Conservation (phyloP, 805 yeast genomes). For the Zygotorulaspora chibaensis region DNA sequence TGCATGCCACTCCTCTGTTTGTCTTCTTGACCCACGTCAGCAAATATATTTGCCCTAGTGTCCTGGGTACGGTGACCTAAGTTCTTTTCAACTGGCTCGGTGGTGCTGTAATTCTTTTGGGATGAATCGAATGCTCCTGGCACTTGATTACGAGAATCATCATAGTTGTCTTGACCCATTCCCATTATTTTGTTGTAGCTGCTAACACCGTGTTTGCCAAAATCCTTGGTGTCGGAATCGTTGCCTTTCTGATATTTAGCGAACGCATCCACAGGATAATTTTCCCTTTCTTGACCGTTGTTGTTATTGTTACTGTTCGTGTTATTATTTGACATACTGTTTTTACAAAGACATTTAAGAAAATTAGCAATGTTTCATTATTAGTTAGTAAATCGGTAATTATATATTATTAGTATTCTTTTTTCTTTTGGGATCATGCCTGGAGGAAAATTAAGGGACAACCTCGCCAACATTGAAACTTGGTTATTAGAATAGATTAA, state of each 20-base stretch:
- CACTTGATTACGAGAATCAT: not conserved
- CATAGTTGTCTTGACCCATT: slow-evolving; percentile 16
- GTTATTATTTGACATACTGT: slow-evolving; percentile 7
- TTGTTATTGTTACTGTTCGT: slow-evolving; percentile 2
- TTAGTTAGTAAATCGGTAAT: slow-evolving; percentile 10
- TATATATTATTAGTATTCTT: slow-evolving; percentile 5
- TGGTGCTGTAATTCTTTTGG: slow-evolving; percentile 1
- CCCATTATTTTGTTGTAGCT: slow-evolving; percentile 12
- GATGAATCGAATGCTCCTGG: slow-evolving; percentile 9
- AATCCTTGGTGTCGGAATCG: not conserved
- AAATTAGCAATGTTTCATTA: slow-evolving; percentile 6
- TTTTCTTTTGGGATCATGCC: slow-evolving; percentile 2
- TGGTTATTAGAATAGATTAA: not conserved
- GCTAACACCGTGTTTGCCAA: slow-evolving; percentile 6
- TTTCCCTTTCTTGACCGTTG: slow-evolving; percentile 13
- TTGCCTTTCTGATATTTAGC: slow-evolving; percentile 4
- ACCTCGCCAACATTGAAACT: not conserved
- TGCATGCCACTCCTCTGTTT: not conserved
- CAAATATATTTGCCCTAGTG: not conserved
- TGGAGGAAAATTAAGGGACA: slow-evolving; percentile 1
- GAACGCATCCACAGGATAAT: slow-evolving; percentile 17
- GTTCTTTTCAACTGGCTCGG: slow-evolving; percentile 7
- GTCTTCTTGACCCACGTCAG: not conserved
- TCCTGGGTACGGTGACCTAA: not conserved
- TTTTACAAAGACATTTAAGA: slow-evolving; percentile 3